Base-by-base conservation (phyloP, 2,329 filamentous ascomycete genomes). In the Thyridium curvatum region DNA sequence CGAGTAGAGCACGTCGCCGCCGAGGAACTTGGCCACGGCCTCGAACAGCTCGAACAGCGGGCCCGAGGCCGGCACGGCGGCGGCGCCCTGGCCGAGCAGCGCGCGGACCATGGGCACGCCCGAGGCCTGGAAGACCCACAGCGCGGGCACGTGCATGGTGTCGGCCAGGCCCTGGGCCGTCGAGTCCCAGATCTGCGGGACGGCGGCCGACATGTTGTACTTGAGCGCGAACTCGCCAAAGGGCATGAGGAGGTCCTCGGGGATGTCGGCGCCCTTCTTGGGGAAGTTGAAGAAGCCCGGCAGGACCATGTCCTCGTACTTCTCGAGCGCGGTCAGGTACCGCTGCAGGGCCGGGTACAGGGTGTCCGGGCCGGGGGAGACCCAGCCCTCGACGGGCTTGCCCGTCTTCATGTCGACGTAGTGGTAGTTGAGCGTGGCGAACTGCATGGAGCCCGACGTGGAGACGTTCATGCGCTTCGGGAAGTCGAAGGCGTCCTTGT, bases 161-260 rank as follows among this genome's bases (percentile, higher is more conserved):
- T 51, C 44, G 10, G 44, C 46, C 12, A 50, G 40, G 6, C 51
- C 51, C 35, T 44, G 41, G 12, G 36, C 47, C 8, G 42, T 48
- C 7, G 40, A 38, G 18, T 46, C 41, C 42, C 43, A 48, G 30
- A 49, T 45, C 17, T 38, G 39, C 9, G 50, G 49, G 0, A 66
- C 52, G 2, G 62, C 47, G 13, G 54, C 56, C 15, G 55, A 46
- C 6, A 74, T 50, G 18, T 54, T 45, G 45, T 69, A 59, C 43
- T 69, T 67, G 14, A 55, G 47, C 7, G 66, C 50, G 37, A 69
- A 68, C 8, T 66, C 54, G 2, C 62, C 58, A 30, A 63, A 71
- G 0, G 66, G 58, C 0, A 64, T 45, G 6, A 64, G 46, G 1
- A 74, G 51, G 32, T 72, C 69, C 21, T 62, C 56, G 0, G 69